phyloP scores from a whole-genome alignment of 345 rosid species.

The Orychophragmus violaceus region DNA sequence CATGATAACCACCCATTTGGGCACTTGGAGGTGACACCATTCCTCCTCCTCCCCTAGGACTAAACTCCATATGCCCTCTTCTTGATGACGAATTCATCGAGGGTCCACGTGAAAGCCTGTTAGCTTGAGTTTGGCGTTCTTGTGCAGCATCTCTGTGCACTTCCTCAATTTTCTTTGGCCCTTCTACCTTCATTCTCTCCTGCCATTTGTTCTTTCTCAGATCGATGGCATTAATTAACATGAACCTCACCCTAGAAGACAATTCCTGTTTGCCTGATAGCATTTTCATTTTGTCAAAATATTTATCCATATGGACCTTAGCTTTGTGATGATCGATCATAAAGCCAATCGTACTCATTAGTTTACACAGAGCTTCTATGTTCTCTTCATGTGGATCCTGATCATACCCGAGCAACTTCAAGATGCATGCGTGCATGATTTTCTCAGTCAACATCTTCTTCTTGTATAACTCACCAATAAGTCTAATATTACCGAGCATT shows the following conservation, averaged over 20 bases:
- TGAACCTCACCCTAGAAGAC: slow-evolving; percentile 83
- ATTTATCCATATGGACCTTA: slow-evolving; percentile 58
- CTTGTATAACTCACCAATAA: slow-evolving; percentile 95
- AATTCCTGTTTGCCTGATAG: slow-evolving; percentile 67
- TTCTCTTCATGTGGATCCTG: slow-evolving; percentile 88
- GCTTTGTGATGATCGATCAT: slow-evolving; percentile 71
- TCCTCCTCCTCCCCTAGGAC: slow-evolving; percentile 56
- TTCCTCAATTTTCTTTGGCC: slow-evolving; percentile 93
- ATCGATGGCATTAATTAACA: slow-evolving; percentile 87
- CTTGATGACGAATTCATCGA: slow-evolving; percentile 52
- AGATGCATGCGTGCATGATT: slow-evolving; percentile 86
- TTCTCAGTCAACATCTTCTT: slow-evolving; percentile 82
- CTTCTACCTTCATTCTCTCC: slow-evolving; percentile 96
- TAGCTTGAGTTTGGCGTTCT: slow-evolving; percentile 74
- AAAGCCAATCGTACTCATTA: slow-evolving; percentile 90
- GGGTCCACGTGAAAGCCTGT: slow-evolving; percentile 69
- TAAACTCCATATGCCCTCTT: slow-evolving; percentile 66
- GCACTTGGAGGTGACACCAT: slow-evolving; percentile 60
- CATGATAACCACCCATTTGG: slow-evolving; percentile 69
- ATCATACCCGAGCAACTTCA: slow-evolving; percentile 60
- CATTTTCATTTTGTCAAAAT: slow-evolving; percentile 62
- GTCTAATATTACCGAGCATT: slow-evolving; percentile 95
- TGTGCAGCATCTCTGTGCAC: slow-evolving; percentile 98
- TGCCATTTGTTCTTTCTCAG: slow-evolving; percentile 91
- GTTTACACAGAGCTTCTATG: slow-evolving; percentile 82